Evolutionary conservation across 73 alveolate species (phyloP), one percentile per base, ranked within the genome.

Genomic region (Paramecium bursaria): DNA sequence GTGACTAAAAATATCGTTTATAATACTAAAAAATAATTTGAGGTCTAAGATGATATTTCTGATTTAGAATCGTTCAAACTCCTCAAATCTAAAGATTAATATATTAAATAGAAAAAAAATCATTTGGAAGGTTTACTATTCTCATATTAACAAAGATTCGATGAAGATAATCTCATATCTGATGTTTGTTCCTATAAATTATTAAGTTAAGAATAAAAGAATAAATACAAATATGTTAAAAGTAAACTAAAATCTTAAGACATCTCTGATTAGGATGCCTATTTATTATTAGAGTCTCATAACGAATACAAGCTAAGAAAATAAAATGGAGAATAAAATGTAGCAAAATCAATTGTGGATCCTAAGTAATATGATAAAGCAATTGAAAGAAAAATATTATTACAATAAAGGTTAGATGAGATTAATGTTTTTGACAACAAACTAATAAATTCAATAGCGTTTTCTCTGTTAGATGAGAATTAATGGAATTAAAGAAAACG

Each of bases 201-300:
- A n/a, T n/a, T n/a, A n/a, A n/a, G n/a, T n/a, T n/a, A n/a, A n/a
- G n/a, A n/a, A n/a, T n/a, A n/a, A n/a, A n/a, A n/a, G n/a, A n/a
- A n/a, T n/a, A n/a, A n/a, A n/a, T n/a, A n/a, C n/a, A n/a, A n/a
- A n/a, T n/a, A n/a, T n/a, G n/a, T n/a, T n/a, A n/a, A n/a, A n/a
- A n/a, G n/a, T n/a, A n/a, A n/a, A 51, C 23, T 17, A 19, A 25
- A 25, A 9, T 51, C 46, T 19, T 0, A 51, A 2, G 74, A 51
- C 3, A 51, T 51, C 23, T 51, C 74, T 4, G 74, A 51, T 51
- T 26, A 25, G 2, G 74, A 51, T 33, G 74, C 74, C 10, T 51
- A 51, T 51, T 21, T 51, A 11, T 51, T 44, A 1, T 26, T 51
- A 2, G 74, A 51, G 2, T 19, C 23, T 51, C 46, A 25, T 0